Evolutionary conservation across 306 rosid genomes (phyloP), one percentile per base, ranked within the genome.

Genomic region (Corylus heterophylla): DNA sequence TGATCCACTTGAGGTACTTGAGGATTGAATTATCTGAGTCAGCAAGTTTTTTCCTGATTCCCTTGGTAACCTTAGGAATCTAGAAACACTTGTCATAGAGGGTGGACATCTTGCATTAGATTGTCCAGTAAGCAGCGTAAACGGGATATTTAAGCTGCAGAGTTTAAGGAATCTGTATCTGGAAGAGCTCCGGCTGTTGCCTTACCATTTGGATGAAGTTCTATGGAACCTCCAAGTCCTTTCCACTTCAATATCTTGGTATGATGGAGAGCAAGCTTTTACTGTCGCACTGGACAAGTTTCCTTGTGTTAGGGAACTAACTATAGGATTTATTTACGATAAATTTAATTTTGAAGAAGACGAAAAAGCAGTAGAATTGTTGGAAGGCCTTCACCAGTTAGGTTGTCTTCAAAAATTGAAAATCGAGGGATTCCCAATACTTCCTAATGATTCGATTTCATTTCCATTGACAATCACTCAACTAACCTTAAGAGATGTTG

Each of bases 331-430:
- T 63, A 1, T 9, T 0, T 6, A 4, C 27, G 6, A 1, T 4
- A 0, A 5, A 0, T 0, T 4, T 4, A 42, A 42, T 42, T 6
- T 6, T 12, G 14, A 10, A 16, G 3, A 0, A 0, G 0, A 12
- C 0, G 35, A 0, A 1, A 9, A 4, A 12, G 12, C 3, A 27
- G 1, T 7, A 8, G 39, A 12, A 0, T 39, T 11, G 0, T 42
- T 42, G 45, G 45, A 42, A 6, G 45, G 45, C 45, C 7, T 42
- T 7, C 45, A 42, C 1, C 17, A 3, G 4, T 16, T 64, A 12
- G 5, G 20, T 2, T 31, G 1, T 64, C 39, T 29, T 35, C 9
- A 64, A 7, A 31, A 4, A 12, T 25, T 66, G 71, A 66, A 20
- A 44, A 35, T 66, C 0, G 71, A 13, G 48, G n/a, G 2, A 4